Evolutionary conservation across 495 filamentous ascomycete species (phyloP).

Genomic region (Saxophila tyrrhenica): DNA sequence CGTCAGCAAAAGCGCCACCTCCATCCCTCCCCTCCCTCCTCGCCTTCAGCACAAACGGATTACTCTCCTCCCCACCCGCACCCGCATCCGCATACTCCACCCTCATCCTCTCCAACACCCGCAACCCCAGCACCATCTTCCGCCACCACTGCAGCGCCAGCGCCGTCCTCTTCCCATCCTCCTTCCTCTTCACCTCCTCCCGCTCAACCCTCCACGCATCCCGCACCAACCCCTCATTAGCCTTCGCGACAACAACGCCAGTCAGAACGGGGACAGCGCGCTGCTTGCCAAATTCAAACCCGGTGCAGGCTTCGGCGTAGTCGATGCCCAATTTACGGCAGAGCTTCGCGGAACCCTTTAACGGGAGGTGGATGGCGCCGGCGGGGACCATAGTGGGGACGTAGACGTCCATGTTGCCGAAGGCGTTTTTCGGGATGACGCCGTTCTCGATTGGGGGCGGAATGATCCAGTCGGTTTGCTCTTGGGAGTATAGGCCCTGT

Average conservation of each 20-base stretch:
- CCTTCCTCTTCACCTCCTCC: conserved; percentile 62
- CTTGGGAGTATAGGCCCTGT: conserved; percentile 71
- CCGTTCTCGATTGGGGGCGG: conserved; percentile 74
- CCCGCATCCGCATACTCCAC: conserved; percentile 51
- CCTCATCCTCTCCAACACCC: conserved; percentile 66
- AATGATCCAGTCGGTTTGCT: conserved; percentile 92
- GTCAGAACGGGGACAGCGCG: conserved; percentile 87
- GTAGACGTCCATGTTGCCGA: conserved; percentile 95
- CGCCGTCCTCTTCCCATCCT: conserved; percentile 71
- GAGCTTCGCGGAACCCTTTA: conserved; percentile 60
- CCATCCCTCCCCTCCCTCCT: conserved; percentile 1
- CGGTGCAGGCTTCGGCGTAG: conserved; percentile 88
- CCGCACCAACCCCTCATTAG: conserved; percentile 60
- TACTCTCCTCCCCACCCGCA: conserved; percentile 28
- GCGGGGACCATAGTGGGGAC: conserved; percentile 82
- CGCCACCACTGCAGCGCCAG: conserved; percentile 67
- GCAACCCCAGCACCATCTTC: conserved; percentile 72
- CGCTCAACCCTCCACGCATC: conserved; percentile 76
- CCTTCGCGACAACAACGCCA: conserved; percentile 77
- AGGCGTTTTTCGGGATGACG: conserved; percentile 84
- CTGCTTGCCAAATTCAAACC: conserved; percentile 90
- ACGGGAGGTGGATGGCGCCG: conserved; percentile 73
- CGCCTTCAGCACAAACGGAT: conserved; percentile 33
- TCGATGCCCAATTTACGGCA: conserved; percentile 78
- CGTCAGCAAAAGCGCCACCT: not conserved